Evolutionary conservation across 331 rosid genomes (phyloP).

Genomic region (Prunus yedoensis): DNA sequence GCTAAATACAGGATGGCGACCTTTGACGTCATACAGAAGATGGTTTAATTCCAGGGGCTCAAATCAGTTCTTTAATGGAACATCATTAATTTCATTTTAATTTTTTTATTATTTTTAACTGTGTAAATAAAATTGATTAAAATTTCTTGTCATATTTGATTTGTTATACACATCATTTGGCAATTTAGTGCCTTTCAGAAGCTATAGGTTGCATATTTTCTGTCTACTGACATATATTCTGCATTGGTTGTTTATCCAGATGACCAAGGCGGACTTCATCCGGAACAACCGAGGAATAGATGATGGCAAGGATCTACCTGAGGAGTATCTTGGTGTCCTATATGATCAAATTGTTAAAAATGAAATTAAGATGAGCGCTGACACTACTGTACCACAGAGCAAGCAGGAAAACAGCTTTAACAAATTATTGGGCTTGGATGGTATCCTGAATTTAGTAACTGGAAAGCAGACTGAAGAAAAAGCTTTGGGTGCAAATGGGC

Average conservation of each 20-base stretch:
- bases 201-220: not conserved
- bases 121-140: not conserved
- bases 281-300: slow-evolving; percentile 98
- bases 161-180: not conserved
- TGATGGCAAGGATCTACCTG: slow-evolving; percentile 94
- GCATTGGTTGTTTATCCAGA: slow-evolving; percentile 56
- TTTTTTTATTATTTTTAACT: not conserved
- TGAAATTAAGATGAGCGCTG: slow-evolving; percentile 94
- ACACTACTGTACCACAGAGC: slow-evolving; percentile 86
- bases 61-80: not conserved
- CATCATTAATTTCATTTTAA: not conserved
- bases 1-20: not conserved
- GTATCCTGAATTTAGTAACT: slow-evolving; percentile 90
- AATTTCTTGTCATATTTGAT: not conserved
- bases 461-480: slow-evolving; percentile 97
- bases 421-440: slow-evolving; percentile 89
- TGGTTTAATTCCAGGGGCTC: not conserved
- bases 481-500: slow-evolving; percentile 94
- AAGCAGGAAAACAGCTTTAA: slow-evolving; percentile 93
- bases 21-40: not conserved
- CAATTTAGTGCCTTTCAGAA: not conserved
- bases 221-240: slow-evolving; percentile 32
- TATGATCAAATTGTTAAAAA: slow-evolving; percentile 89
- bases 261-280: slow-evolving; percentile 93
- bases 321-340: slow-evolving; percentile 85